Base-by-base conservation (phyloP, 352 stramenopile species). In the Phytophthora podocarpi region DNA sequence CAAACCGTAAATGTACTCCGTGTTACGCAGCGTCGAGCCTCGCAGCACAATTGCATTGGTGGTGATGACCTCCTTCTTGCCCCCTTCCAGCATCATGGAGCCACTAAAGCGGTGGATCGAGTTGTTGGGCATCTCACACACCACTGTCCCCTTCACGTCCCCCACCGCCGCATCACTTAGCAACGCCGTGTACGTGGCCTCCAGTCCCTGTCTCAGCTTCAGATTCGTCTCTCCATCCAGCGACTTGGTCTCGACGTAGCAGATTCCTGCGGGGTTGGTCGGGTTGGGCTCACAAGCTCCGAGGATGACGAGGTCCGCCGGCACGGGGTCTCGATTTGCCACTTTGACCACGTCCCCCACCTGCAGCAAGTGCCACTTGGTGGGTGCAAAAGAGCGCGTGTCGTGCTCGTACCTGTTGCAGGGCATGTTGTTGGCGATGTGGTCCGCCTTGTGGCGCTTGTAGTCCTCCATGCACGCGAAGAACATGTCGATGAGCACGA, bases 161-260 rank as follows among this genome's bases (percentile, higher is more conserved):
- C 58, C 81, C 0, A 95, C 64, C 0, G 76, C 55, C 0, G 73
- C 72, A 49, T 92, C 85, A 26, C 12, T 74, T 5, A 78, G 43
- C n/a, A 95, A 28, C 20, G 30, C 66, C 21, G 85, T 89, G 64
- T 95, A 95, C 43, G 85, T 91, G 7, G 67, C 72, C 36, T 95
- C 87, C 0, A 95, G 55, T 24, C 84, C 87, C 46, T 96, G 80
- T 20, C 91, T 73, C 0, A 97, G 78, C 74, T 98, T 98, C 5
- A 98, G 66, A 51, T 98, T 98, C 5, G 92, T 98, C 63, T 98
- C 92, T 27, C 92, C 92, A 55, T 98, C 92, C n/a, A 98, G 74
- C 10, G 88, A 97, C 42, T 96, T 95, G 37, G 92, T 98, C 72
- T 97, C 88, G 23, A 97, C 90, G 52, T 97, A 97, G 59, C 87